Base-by-base conservation (phyloP, 2,329 filamentous ascomycete genomes). In the Podosphaera xanthii region DNA sequence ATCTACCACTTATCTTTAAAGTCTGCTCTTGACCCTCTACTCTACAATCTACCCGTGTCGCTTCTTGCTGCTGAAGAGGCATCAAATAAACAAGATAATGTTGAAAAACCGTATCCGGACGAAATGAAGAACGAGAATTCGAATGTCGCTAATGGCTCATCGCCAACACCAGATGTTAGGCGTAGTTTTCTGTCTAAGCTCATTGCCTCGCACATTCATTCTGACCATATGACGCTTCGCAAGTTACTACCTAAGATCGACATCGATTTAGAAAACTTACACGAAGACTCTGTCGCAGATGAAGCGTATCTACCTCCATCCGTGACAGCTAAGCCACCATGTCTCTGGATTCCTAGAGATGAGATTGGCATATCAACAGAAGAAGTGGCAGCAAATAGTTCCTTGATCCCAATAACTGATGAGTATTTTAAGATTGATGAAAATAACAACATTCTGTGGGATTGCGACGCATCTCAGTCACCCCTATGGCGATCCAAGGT, bases 261-360 rank as follows among this genome's bases (percentile, higher is more conserved):
- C 4, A 63, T 67, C 6, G 64, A 68, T 59, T 35, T 72, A 0
- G 72, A 77, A 7, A 77, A 81, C 59, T 67, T 76, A 0, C 90
- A 92, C 68, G 68, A 79, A 0, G 73, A 76, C 0, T 76, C 82
- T 57, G 73, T 80, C 1, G 79, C 84, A 67, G 73, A 75, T 9
- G 76, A 85, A 57, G 89, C 86, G 0, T 91, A 87, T 71, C 79
- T 79, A 70, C 82, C 89, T 62, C 87, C 88, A 0, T 77, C 84
- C 0, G 76, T 91, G 67, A 78, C 70, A 33, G 75, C 79, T 61
- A 64, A 76, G 64, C 71, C 78, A 0, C 86, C 86, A 1, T 72
- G 87, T 36, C 74, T 95, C n/a, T 95, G 89, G 89, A 86, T 95
- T 59, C 87, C 89, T 0, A 76, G 79, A 60, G 89, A 95, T 66